Percentiles rank a stretch among this genome's conserved stretches.
These are phyloP conservation scores for Persicaria maculosa DNA, from an alignment of 148 eudicot species.

Conservation along the genomic window DNA sequence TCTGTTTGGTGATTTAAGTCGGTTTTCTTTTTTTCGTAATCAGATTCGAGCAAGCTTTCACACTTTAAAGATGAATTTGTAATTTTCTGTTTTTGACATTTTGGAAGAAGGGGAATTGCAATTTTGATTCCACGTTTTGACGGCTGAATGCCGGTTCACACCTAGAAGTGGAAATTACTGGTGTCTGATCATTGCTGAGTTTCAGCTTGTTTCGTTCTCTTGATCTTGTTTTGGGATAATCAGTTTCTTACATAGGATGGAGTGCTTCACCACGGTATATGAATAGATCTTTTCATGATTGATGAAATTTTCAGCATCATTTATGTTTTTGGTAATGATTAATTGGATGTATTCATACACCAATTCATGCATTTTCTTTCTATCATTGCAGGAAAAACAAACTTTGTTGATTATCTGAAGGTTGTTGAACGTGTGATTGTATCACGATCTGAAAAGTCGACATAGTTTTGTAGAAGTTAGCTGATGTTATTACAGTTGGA, in stretches of 20 bases:
- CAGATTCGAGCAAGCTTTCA: neutral
- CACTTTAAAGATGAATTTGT: neutral
- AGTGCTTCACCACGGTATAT: too few relatives aligned
- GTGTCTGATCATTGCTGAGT: neutral
- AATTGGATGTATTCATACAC: neutral
- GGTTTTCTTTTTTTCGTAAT: neutral
- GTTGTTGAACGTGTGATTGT: neutral
- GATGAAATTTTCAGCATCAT: neutral
- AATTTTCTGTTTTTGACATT: neutral
- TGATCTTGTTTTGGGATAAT: too few relatives aligned
- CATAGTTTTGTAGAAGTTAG: neutral
- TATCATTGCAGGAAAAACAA: neutral
- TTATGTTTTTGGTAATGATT: neutral
- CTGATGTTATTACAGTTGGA: slow-evolving; percentile 37
- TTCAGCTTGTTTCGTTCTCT: too few relatives aligned
- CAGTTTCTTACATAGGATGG: too few relatives aligned
- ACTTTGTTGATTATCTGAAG: neutral
- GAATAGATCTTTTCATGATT: neutral
- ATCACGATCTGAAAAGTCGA: neutral
- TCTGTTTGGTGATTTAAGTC: neutral
- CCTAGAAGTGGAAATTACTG: neutral
- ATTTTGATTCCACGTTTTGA: neutral
- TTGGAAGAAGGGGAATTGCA: neutral
- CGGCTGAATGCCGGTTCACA: neutral
- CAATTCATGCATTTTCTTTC: neutral